Percentiles rank a stretch among this genome's conserved stretches.
Evolutionary conservation across 768 basidiomycete genomes (phyloP).

Genomic region (Chalciporus chontae): DNA sequence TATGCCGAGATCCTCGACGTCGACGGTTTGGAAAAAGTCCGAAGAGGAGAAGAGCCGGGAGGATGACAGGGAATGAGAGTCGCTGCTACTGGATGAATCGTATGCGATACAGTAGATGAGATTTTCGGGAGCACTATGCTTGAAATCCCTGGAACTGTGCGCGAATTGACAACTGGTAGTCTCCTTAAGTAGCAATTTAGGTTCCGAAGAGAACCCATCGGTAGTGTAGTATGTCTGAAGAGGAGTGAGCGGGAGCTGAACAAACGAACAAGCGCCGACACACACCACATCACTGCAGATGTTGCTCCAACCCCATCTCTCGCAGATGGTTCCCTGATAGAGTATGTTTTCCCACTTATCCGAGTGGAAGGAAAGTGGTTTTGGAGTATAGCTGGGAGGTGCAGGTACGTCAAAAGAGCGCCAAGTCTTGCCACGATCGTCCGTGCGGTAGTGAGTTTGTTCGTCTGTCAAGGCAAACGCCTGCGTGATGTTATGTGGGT

Average conservation of each 20-base stretch:
- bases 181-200: constrained; percentile 60
- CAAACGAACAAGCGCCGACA: not conserved
- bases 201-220: constrained; percentile 67
- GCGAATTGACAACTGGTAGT: constrained; percentile 86
- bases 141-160: constrained; percentile 80
- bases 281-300: constrained; percentile 71
- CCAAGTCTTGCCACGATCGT: constrained; percentile 88
- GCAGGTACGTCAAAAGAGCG: constrained; percentile 73
- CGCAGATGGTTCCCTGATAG: constrained; percentile 73
- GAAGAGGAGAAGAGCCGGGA: constrained; percentile 78
- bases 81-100: constrained; percentile 51
- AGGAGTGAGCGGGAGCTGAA: constrained; percentile 7
- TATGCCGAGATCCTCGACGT: constrained; percentile 84
- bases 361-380: constrained; percentile 86
- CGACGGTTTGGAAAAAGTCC: constrained; percentile 71
- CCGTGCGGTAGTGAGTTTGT: constrained; percentile 82
- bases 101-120: constrained; percentile 90
- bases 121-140: constrained; percentile 67
- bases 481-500: constrained; percentile 36
- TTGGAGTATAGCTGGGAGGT: constrained; percentile 36
- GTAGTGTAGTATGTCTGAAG: constrained; percentile 84
- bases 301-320: constrained; percentile 46
- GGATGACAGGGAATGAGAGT: constrained; percentile 44
- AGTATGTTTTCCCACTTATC: constrained; percentile 74
- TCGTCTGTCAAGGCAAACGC: constrained; percentile 81